Base-by-base conservation (phyloP, 192 early-diverging fungal genomes). In the Gamsiella multidivaricata region DNA sequence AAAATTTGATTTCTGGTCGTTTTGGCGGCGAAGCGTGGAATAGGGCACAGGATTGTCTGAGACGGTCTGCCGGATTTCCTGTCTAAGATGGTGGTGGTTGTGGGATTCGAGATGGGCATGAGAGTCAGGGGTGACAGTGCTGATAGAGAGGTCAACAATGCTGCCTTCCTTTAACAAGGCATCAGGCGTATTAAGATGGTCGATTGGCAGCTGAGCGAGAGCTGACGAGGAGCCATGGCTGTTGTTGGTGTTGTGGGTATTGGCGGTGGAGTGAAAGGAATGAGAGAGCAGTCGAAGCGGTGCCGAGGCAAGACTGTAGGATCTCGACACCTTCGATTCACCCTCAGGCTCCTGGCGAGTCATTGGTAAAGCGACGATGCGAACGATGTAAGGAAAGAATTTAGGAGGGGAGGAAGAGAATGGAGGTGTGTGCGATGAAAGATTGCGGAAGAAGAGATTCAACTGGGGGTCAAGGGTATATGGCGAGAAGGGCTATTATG, bases 181-280 rank as follows among this genome's bases (percentile, higher is more conserved):
- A 43, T 60, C 58, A 5, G 25, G 36, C 8, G 25, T 18, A 42
- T 42, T n/a, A 25, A 22, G 9, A 11, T 37, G 55, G 3, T 41
- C 36, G 3, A 12, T 3, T 45, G 58, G 54, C 4, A 34, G 34
- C 20, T 55, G 8, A 9, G 52, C 15, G 49, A 22, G 2, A 1
- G 23, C 17, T 11, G 54, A 20, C 10, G 54, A 56, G 17, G 60
- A 50, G 4, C 12, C 17, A 26, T 17, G 20, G 60, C 20, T 54
- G 45, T 25, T 56, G 36, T 23, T 2, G 34, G 41, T 22, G 61
- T 17, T 36, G 57, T 75, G 71, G 36, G 64, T 57, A 59, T 68
- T 76, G 59, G 73, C 65, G 26, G 73, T 76, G 59, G 73, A 76
- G 53, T 76, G 73, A 53, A 68, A 76, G 29, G 73, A 76, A 46